Base-by-base conservation (phyloP, 306 rosid species). In the Pyrus communis region DNA sequence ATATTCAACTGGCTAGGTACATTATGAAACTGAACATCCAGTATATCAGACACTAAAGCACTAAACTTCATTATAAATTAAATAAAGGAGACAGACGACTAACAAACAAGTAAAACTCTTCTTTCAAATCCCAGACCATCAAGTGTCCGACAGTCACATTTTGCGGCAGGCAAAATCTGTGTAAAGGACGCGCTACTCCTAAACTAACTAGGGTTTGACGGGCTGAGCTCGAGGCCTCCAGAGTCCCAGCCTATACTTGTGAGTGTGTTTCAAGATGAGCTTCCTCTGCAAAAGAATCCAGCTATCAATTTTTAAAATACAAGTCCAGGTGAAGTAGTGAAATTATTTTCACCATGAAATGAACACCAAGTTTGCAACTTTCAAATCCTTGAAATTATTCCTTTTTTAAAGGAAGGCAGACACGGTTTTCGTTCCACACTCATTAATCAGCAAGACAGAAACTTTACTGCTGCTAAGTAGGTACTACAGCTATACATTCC, bases 161-260 rank as follows among this genome's bases (percentile, higher is more conserved):
- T 35, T 27, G 54, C 73, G 4, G 33, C 3, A 12, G 52, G 23
- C 54, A 72, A 65, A 65, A 57, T 5, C n/a, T 30, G 69, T 42
- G 58, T 30, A 57, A 78, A 70, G 7, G 59, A 49, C 69, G 33
- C 22, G 77, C 72, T 57, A 69, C 65, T 15, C 38, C 66, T 42
- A 67, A 58, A 78, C 66, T 68, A 77, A 71, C 86, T 83, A 89
- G 18, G 87, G 55, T 71, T 88, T 89, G 69, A 88, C 12, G 45
- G 79, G 81, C 57, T 77, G 85, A 43, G 87, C 89, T 40, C 82
- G 89, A 52, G 97, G 98, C 82, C 91, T 90, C 97, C 97, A 93
- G 9, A 91, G 85, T 84, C 98, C 97, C 52, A 91, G 86, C 85
- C 93, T 81, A 78, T 88, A 93, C 87, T 93, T 91, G 87, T 93